Conservation (phyloP, 2,329 filamentous ascomycete genomes). For the Lasiodiplodia citricola region DNA sequence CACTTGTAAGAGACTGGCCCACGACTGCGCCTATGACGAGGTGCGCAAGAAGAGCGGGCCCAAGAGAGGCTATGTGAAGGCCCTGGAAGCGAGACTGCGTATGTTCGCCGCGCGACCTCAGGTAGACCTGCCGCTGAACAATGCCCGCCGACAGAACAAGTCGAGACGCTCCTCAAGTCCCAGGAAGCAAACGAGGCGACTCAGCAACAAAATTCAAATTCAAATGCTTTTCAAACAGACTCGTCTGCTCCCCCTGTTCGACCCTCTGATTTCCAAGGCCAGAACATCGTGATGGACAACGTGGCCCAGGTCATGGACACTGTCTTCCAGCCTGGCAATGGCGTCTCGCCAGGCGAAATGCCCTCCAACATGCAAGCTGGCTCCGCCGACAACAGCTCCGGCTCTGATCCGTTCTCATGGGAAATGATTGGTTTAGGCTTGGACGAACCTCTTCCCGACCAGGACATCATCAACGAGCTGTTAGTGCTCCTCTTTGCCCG, state of each 20-base stretch:
- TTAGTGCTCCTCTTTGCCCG: slow-evolving; percentile 46
- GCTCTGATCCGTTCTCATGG: slow-evolving; percentile 65
- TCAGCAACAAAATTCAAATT: slow-evolving; percentile 30
- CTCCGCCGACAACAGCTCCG: not conserved
- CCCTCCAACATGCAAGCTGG: not conserved
- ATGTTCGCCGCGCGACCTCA: slow-evolving; percentile 46
- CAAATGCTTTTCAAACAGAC: not conserved
- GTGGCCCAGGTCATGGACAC: slow-evolving; percentile 8
- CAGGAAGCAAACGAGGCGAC: slow-evolving; percentile 61
- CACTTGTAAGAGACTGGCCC: slow-evolving; percentile 84
- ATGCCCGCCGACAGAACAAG: slow-evolving; percentile 70
- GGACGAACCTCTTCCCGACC: slow-evolving; percentile 79
- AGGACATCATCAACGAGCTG: slow-evolving; percentile 85
- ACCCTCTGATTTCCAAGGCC: slow-evolving; percentile 8
- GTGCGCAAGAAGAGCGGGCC: slow-evolving; percentile 92
- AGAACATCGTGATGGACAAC: slow-evolving; percentile 11
- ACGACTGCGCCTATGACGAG: slow-evolving; percentile 90
- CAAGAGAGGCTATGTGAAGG: slow-evolving; percentile 93
- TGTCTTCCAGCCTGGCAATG: not conserved
- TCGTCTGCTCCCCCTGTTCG: not conserved
- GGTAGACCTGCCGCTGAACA: slow-evolving; percentile 24
- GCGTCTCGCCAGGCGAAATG: not conserved
- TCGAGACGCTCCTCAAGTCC: slow-evolving; percentile 86
- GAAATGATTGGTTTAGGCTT: slow-evolving; percentile 83
- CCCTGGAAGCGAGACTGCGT: slow-evolving; percentile 91